A percentile compares a stretch with the other conserved stretches of the same genome.
These are phyloP conservation scores for Rutstroemia sydowiana DNA, from an alignment of 2,329 filamentous ascomycete genomes.

Conservation along the genomic window DNA sequence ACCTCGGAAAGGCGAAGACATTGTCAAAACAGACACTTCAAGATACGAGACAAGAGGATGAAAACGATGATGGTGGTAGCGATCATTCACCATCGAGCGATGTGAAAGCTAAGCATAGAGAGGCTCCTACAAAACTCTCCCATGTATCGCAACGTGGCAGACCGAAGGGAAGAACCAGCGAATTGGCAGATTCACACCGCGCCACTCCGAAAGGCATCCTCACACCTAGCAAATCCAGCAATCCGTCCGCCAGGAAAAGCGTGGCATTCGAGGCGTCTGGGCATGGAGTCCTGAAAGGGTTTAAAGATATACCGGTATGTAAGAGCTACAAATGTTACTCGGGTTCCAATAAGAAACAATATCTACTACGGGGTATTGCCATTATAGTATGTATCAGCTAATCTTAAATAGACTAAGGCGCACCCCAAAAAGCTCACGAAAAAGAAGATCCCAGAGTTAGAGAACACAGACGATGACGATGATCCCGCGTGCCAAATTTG, in stretches of 20 bases:
- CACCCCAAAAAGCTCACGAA: not conserved
- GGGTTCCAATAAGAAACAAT: not conserved
- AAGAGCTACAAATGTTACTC: too few relatives aligned
- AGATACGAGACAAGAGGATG: not conserved
- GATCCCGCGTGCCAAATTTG: slow-evolving; percentile 4
- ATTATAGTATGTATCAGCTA: not conserved
- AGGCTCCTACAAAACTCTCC: not conserved
- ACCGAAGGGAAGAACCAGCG: slow-evolving; percentile 7
- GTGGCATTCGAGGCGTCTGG: slow-evolving; percentile 49
- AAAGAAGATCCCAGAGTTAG: not conserved
- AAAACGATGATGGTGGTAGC: not conserved
- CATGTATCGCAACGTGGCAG: slow-evolving; percentile 13
- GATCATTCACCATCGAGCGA: not conserved
- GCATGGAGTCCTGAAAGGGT: slow-evolving; percentile 32
- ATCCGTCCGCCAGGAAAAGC: slow-evolving; percentile 40
- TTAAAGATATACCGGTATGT: slow-evolving; percentile 41
- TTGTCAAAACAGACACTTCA: slow-evolving; percentile 8
- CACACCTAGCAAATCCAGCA: slow-evolving; percentile 42
- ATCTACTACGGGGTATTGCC: not conserved
- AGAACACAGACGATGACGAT: not conserved
- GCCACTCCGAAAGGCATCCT: slow-evolving; percentile 45
- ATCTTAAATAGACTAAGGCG: not conserved
- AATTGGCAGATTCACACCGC: not conserved
- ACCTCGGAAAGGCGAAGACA: slow-evolving; percentile 8
- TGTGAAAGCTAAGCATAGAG: not conserved